Percentiles rank a stretch among this genome's conserved stretches.
Conservation (phyloP, 306 rosid genomes). For the Ceratonia siliqua region DNA sequence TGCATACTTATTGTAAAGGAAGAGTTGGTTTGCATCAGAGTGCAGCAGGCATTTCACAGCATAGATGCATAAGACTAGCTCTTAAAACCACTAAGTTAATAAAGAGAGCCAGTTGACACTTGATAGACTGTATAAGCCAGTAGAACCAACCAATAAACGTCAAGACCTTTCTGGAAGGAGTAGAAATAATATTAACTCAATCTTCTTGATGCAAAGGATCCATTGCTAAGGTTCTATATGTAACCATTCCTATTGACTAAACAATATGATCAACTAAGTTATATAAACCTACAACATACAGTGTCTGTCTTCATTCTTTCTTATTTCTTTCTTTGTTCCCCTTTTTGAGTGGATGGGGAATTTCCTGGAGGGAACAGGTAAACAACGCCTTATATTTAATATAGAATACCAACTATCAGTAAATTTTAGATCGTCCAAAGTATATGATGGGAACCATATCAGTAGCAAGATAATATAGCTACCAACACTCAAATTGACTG, state of each 20-base stretch:
- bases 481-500: no score
- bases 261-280: neutral
- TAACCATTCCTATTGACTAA: neutral
- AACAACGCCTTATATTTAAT: neutral
- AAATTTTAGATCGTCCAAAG: neutral
- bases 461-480: no score
- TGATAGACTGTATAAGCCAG: neutral
- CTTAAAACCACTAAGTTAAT: neutral
- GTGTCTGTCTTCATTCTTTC: neutral
- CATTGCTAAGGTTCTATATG: neutral
- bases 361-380: neutral
- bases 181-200: neutral
- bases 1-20: neutral
- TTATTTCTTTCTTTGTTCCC: neutral
- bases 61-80: neutral
- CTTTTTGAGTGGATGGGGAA: neutral
- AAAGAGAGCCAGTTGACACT: neutral
- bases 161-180: neutral
- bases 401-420: constrained; percentile 17
- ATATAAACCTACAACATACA: no score
- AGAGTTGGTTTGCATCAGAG: neutral
- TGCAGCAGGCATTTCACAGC: neutral
- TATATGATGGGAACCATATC: no score
- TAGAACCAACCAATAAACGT: neutral
- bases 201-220: neutral